These are phyloP conservation scores for Penicillium sp. DNA, from an alignment of 2,329 filamentous ascomycete genomes.

Conservation along the genomic window DNA sequence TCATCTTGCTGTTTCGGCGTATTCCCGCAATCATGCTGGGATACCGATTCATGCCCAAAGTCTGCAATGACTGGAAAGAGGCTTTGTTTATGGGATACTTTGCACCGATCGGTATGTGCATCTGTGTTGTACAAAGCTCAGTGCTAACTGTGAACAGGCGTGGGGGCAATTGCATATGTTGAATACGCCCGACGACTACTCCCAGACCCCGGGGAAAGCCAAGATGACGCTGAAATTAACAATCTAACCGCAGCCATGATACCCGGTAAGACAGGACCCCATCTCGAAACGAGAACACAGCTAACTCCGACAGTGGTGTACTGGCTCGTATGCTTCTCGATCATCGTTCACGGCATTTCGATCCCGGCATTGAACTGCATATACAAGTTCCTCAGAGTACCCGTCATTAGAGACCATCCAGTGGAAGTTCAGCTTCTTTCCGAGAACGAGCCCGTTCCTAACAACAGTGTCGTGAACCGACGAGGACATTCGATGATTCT, in stretches of 20 bases:
- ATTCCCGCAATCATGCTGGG: constrained; percentile 56
- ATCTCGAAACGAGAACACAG: not conserved
- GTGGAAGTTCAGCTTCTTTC: constrained; percentile 35
- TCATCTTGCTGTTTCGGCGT: constrained; percentile 56
- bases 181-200: constrained; percentile 47
- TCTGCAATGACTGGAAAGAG: constrained; percentile 55
- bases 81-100: constrained; percentile 62
- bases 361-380: constrained; percentile 36
- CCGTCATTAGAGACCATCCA: constrained; percentile 33
- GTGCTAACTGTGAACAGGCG: constrained; percentile 26
- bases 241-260: constrained; percentile 41
- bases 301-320: constrained; percentile 41
- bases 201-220: constrained; percentile 39
- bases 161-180: constrained; percentile 48
- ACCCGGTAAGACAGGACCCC: constrained; percentile 29
- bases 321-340: constrained; percentile 45
- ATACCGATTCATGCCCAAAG: constrained; percentile 57
- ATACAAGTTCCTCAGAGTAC: constrained; percentile 32
- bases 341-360: constrained; percentile 41
- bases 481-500: constrained; percentile 31
- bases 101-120: constrained; percentile 41
- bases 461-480: constrained; percentile 32
- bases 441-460: constrained; percentile 35
- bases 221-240: constrained; percentile 38
- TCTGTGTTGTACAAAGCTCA: not conserved